phyloP scores from a whole-genome alignment of 2,329 filamentous ascomycete species.

The Scopulariopsis brevicaulis region DNA sequence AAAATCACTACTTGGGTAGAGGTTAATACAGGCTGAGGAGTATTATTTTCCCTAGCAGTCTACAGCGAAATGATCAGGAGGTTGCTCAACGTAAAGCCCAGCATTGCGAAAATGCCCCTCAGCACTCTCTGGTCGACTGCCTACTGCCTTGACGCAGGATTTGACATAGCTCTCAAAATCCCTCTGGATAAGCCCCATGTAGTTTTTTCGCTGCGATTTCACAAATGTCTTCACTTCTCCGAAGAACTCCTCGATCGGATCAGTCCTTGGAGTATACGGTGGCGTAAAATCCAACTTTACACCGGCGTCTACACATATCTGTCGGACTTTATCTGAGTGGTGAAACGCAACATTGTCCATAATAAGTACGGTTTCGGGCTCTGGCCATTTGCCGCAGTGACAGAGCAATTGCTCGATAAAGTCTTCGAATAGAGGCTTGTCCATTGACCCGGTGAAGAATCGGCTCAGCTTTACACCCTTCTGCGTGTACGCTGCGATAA shows the following conservation, averaged over 20 bases:
- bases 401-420: conserved; percentile 19
- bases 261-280: background rate
- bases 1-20: background rate
- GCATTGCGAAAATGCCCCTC: background rate
- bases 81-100: background rate
- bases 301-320: background rate
- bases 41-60: background rate
- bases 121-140: background rate
- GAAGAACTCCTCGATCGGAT: conserved; percentile 1
- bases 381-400: conserved; percentile 16
- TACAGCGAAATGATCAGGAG: background rate
- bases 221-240: background rate
- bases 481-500: conserved; percentile 14
- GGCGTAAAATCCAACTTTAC: background rate
- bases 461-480: conserved; percentile 10
- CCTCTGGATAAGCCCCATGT: background rate
- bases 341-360: conserved; percentile 9
- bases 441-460: conserved; percentile 7
- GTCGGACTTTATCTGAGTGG: background rate
- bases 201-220: background rate
- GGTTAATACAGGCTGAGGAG: background rate
- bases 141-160: background rate
- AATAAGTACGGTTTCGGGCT: conserved; percentile 19
- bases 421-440: conserved; percentile 11
- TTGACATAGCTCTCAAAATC: background rate